Evolutionary conservation across 2,329 filamentous ascomycete species (phyloP), one percentile per base, ranked within the genome.

Genomic region (Microdochium trichocladiopsis): DNA sequence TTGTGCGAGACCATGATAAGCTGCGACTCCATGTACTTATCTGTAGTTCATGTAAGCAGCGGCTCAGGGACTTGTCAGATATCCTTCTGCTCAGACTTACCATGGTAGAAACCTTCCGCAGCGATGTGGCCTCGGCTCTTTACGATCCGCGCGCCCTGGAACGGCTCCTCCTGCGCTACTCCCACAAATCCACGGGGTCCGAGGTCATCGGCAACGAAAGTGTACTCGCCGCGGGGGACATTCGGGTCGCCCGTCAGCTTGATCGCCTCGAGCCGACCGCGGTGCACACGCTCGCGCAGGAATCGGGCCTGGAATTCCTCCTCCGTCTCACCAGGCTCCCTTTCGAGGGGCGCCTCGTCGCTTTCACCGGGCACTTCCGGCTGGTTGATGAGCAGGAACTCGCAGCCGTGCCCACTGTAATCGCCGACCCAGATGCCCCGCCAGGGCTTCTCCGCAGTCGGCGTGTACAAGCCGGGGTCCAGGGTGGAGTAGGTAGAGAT

Each of bases 191-290:
- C 90, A 0, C 63, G 70, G 0, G 78, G 74, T 0, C 88, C 86
- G 33, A 97, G 81, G 59, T 96, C 90, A 4, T 90, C 81, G 0
- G 84, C 87, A 3, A 89, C 77, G 65, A 95, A 96, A 0, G 88
- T 90, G 59, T 85, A 83, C 66, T 96, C 87, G 9, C 92, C 93
- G 9, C 92, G 79, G 0, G 93, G 93, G 14, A 97, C 84, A 58
- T 96, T 95, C 0, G 87, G 83, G 62, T 99, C 93, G 1, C 93
- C 93, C 0, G 93, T 97, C 31, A 99, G 72, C 66, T 97, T 97
- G 63, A 96, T 84, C 0, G 88, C 93, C 66, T 92, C 84, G 3
- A 97, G 68, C 2, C 83, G 76, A 4, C 90, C 90, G 12, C 74
- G 75, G 58, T 88, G 83, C 1, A 82, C 72, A 14, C 72, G 69